Percentiles rank a stretch among this genome's conserved stretches.
These are phyloP conservation scores for Sporothrix brasiliensis DNA, from an alignment of 2,329 filamentous ascomycete species.

Conservation along the genomic window DNA sequence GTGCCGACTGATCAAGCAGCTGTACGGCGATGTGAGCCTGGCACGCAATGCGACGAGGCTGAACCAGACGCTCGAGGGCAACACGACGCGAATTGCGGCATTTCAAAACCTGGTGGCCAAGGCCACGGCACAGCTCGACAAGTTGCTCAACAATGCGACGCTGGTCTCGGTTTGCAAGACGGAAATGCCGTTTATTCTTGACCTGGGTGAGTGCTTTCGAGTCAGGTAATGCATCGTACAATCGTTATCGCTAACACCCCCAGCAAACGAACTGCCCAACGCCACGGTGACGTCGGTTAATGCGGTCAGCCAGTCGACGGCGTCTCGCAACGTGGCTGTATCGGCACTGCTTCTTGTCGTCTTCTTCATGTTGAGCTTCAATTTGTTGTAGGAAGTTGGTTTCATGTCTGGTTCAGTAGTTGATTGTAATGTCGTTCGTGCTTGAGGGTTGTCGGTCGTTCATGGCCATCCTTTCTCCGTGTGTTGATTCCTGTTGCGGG, in stretches of 20 bases:
- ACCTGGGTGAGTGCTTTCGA: slow-evolving; percentile 1
- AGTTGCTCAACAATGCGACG: slow-evolving; percentile 44
- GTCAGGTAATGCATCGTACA: no score
- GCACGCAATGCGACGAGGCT: slow-evolving; percentile 43
- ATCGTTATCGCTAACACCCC: background rate
- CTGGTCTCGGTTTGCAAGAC: slow-evolving; percentile 37
- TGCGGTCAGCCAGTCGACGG: background rate
- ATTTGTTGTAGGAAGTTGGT: slow-evolving; percentile 26
- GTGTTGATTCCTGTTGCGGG: background rate
- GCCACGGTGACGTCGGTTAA: slow-evolving; percentile 7
- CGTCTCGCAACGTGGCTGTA: slow-evolving; percentile 7
- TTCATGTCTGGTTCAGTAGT: background rate
- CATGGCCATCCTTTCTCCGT: background rate
- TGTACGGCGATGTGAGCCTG: slow-evolving; percentile 36
- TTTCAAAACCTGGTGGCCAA: slow-evolving; percentile 43
- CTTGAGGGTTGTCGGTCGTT: background rate
- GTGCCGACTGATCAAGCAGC: slow-evolving; percentile 36
- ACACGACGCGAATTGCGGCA: slow-evolving; percentile 43
- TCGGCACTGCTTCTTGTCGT: slow-evolving; percentile 23
- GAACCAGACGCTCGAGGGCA: slow-evolving; percentile 43
- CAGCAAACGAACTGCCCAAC: slow-evolving; percentile 18
- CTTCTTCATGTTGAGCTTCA: slow-evolving; percentile 27
- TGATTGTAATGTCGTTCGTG: slow-evolving; percentile 10
- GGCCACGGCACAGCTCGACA: slow-evolving; percentile 40
- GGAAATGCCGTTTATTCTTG: slow-evolving; percentile 11